phyloP scores from a whole-genome alignment of 192 early-diverging fungal genomes.

The Gryganskiella cystojenkinii region DNA sequence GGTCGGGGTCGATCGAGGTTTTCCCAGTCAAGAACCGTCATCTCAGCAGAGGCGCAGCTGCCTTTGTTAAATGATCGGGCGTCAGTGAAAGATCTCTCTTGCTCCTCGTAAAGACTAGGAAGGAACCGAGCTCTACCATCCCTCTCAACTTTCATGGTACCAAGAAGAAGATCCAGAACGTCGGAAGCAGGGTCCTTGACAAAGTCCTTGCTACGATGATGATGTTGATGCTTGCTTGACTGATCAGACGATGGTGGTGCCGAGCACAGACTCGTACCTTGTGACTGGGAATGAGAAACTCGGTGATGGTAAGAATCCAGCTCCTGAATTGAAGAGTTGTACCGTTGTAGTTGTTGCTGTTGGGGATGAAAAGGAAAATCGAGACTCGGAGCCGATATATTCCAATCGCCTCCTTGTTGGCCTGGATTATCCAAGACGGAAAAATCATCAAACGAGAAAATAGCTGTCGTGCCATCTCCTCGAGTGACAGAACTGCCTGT shows the following conservation, averaged over 20 bases:
- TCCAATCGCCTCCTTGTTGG: too few relatives aligned
- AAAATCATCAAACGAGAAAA: too few relatives aligned
- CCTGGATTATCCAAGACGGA: too few relatives aligned
- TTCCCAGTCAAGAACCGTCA: constrained; percentile 24
- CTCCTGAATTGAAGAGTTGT: too few relatives aligned
- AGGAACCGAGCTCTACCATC: constrained; percentile 26
- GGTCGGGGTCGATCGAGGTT: constrained; percentile 21
- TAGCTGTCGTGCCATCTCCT: too few relatives aligned
- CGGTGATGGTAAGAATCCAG: too few relatives aligned
- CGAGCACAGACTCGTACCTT: not conserved
- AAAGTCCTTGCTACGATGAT: not conserved
- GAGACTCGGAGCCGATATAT: too few relatives aligned
- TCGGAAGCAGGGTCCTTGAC: not conserved
- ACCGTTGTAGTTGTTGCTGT: not conserved
- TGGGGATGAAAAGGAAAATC: too few relatives aligned
- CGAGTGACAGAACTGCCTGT: too few relatives aligned
- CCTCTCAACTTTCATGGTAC: constrained; percentile 14
- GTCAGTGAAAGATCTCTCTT: constrained; percentile 20
- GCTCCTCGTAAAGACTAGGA: not conserved
- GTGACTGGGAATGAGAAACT: too few relatives aligned
- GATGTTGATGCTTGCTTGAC: not conserved
- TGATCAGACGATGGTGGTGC: not conserved
- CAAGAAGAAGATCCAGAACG: constrained; percentile 4
- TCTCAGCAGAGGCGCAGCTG: constrained; percentile 1
- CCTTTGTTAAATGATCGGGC: constrained; percentile 6